Evolutionary conservation across 495 filamentous ascomycete genomes (phyloP), one percentile per base, ranked within the genome.

Genomic region (Tuber melanosporum): DNA sequence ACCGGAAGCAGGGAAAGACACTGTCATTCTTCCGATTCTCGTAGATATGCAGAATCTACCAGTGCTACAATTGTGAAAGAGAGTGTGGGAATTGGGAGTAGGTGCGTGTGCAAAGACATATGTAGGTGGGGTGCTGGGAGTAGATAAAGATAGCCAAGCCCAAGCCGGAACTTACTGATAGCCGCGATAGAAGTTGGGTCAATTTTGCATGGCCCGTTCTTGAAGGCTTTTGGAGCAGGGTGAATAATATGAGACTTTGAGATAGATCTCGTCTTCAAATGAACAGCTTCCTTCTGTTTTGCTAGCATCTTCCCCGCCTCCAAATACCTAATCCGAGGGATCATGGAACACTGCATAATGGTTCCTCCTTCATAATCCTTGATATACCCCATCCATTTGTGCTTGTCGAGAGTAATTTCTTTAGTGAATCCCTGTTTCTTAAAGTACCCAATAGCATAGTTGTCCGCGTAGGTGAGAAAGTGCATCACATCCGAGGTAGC

Each of bases 401-500:
- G 89, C 82, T 90, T 92, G 70, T 94, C 93, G 2, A 99, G 89
- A 0, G 94, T 97, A 80, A 99, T 98, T 78, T 99, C 94, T 84
- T 99, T 99, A 0, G 96, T 98, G 80, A 99, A 99, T 0, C 95
- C 95, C 84, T 99, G 95, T 84, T 99, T 99, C 84, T 98, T 97
- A 87, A 99, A 99, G 83, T 98, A 99, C 12, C 96, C 95, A 79
- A 98, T 99, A 36, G 95, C 95, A 82, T 98, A 98, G 83, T 99
- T 99, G 84, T 99, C 96, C 71, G 95, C 95, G 80, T 99, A 99
- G 14, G 95, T 99, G 20, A 99, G 89, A 86, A 99, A 98, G 85
- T 99, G 94, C 93, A 97, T 97, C 41, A 99, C 94, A 75, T 94
- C 91, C 9, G 92, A 95, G 6, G 94, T 97, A 1, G 95, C 95